Conservation (phyloP, 768 basidiomycete genomes). For the Mycena venus region DNA sequence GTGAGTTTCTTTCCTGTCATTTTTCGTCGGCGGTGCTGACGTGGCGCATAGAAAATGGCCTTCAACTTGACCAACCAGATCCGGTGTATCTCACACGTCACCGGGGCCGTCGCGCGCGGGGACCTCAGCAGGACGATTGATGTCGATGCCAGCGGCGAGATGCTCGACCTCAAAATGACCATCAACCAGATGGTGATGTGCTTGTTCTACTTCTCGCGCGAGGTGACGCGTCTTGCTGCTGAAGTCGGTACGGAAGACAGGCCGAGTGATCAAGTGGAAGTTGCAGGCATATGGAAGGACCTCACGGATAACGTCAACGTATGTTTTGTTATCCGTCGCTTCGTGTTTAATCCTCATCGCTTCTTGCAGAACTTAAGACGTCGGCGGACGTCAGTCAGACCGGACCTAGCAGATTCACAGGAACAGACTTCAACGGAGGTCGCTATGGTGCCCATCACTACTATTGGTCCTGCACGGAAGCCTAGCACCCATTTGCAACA, state of each 20-base stretch:
- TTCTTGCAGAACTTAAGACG: neutral
- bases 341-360: slow-evolving; percentile 5
- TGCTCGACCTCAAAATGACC: slow-evolving; percentile 16
- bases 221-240: slow-evolving; percentile 15
- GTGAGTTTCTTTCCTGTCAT: no score
- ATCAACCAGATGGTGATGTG: slow-evolving; percentile 14
- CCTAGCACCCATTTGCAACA: neutral
- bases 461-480: neutral
- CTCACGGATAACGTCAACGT: slow-evolving; percentile 16
- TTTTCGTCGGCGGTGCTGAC: no score
- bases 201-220: slow-evolving; percentile 7
- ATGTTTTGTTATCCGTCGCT: slow-evolving; percentile 1
- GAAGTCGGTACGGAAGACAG: slow-evolving; percentile 15
- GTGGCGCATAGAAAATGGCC: no score
- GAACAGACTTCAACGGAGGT: neutral
- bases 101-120: slow-evolving; percentile 75
- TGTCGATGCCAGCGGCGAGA: slow-evolving; percentile 79
- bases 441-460: neutral
- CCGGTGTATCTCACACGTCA: slow-evolving; percentile 72
- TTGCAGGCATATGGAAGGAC: slow-evolving; percentile 20
- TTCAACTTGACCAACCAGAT: neutral
- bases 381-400: neutral
- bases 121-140: slow-evolving; percentile 77
- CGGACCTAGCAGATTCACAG: neutral
- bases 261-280: slow-evolving; percentile 10